Base-by-base conservation (phyloP, 148 eudicot genomes). In the Hydrangea macrophylla region DNA sequence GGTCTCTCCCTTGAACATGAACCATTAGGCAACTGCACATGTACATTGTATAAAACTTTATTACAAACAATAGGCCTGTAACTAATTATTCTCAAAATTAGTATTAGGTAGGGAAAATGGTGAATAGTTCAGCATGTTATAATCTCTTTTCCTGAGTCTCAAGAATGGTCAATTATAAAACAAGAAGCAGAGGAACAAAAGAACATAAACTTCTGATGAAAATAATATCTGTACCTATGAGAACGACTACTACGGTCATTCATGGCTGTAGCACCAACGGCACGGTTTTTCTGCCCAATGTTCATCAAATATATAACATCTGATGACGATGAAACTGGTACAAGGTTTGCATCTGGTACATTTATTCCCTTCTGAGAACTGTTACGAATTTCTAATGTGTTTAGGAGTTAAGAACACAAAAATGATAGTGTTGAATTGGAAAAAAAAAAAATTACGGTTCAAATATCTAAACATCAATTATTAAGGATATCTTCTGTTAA, bases 241-340 rank as follows among this genome's bases (percentile, higher is more conserved):
- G 99, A 91, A 68, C 97, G 98, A 79, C 97, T 94, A 73, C 97
- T 90, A 24, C 97, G 91, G 58, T 88, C 91, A 75, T 94, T 94
- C 96, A 92, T 84, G 72, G 94, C 83, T 40, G 98, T 92, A 27
- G 92, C 71, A 72, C 96, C 64, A 50, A 88, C 96, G 62, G 92
- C 88, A 25, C 99, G 99, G 62, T 94, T 94, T 72, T 89, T 94
- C 17, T 77, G 84, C 60, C 99, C 97, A 25, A 89, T 73, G 80
- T 87, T 81, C 97, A 94, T 94, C 75, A 94, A 67, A 55, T 58
- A 53, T 65, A 91, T 82, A 56, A 91, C 97, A 74, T 94, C 99
- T 15, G 79, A 67, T 55, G 96, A 86, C 68, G 96, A 89, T 55
- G 96, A 68, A 57, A 94, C 99, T 3, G 88, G 93, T 61, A 89